Percentiles rank a stretch among this genome's conserved stretches.
phyloP scores from a whole-genome alignment of 2,329 filamentous ascomycete genomes.

The Calonectria pseudoturangicola region DNA sequence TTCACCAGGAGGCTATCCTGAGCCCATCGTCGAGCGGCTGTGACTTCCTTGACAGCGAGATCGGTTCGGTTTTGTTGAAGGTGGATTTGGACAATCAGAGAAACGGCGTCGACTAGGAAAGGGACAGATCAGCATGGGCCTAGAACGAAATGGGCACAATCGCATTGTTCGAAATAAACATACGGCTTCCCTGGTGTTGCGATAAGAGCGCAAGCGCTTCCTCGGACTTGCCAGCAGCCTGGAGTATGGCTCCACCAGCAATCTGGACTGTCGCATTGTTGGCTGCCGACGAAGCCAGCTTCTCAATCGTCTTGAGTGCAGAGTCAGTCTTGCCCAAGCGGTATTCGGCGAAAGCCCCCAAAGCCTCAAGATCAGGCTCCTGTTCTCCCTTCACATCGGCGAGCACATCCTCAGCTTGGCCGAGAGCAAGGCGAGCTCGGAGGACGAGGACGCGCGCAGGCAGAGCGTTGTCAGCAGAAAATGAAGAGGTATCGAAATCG shows the following conservation, averaged over 20 bases:
- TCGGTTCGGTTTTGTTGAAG: slow-evolving; percentile 94
- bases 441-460: slow-evolving; percentile 86
- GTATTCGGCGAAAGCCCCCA: slow-evolving; percentile 84
- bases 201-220: slow-evolving; percentile 87
- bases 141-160: slow-evolving; percentile 27
- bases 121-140: slow-evolving; percentile 50
- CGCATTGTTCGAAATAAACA: slow-evolving; percentile 59
- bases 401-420: slow-evolving; percentile 84
- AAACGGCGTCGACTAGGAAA: slow-evolving; percentile 80
- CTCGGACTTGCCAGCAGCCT: slow-evolving; percentile 87
- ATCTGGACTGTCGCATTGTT: slow-evolving; percentile 90
- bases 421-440: slow-evolving; percentile 88
- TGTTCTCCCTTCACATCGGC: slow-evolving; percentile 79
- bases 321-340: slow-evolving; percentile 75
- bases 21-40: slow-evolving; percentile 91
- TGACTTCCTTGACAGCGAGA: slow-evolving; percentile 91
- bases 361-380: slow-evolving; percentile 84
- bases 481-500: slow-evolving; percentile 87
- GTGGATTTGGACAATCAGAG: slow-evolving; percentile 93
- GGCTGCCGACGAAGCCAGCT: slow-evolving; percentile 78
- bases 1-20: slow-evolving; percentile 97
- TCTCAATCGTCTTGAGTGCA: slow-evolving; percentile 78
- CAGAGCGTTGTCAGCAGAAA: slow-evolving; percentile 86
- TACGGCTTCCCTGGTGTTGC: slow-evolving; percentile 91
- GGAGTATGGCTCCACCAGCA: slow-evolving; percentile 86